Percentiles rank a stretch among this genome's conserved stretches.
Evolutionary conservation across 257 asterid genomes (phyloP).

Genomic region (Parsonsia alboflavescens): DNA sequence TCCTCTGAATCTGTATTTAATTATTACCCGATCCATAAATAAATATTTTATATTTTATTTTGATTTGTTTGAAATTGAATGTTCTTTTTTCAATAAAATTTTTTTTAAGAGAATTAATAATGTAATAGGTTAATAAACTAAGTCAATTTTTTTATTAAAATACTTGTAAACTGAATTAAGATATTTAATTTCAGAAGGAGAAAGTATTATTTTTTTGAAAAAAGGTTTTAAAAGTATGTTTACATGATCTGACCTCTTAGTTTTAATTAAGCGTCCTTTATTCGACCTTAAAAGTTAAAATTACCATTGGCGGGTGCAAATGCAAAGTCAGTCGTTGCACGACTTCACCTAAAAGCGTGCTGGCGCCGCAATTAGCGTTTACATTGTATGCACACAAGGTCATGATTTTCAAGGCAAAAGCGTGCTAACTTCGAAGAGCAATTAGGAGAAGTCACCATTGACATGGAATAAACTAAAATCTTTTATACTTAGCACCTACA

Average conservation of each 20-base stretch:
- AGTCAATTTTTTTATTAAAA: no score
- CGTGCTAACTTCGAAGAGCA: conserved; percentile 1
- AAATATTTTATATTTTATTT: no score
- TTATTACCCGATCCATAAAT: no score
- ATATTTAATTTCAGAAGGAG: no score
- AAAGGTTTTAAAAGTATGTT: no score
- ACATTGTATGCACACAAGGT: background rate
- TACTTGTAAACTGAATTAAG: no score
- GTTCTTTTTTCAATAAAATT: no score
- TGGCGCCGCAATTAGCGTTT: background rate
- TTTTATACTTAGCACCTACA: no score
- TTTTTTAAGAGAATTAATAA: no score
- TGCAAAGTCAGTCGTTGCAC: background rate
- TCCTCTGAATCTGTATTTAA: background rate
- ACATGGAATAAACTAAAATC: background rate
- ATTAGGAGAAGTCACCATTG: background rate
- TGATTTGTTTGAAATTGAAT: no score
- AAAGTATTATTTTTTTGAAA: no score
- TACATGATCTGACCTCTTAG: background rate
- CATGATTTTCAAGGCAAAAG: background rate
- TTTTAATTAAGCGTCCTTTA: background rate
- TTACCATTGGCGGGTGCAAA: background rate
- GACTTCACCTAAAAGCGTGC: background rate
- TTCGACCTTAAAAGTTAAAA: background rate
- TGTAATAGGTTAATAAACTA: no score